phyloP scores from a whole-genome alignment of 2,329 filamentous ascomycete species.

The Pseudofabraea citricarpa region DNA sequence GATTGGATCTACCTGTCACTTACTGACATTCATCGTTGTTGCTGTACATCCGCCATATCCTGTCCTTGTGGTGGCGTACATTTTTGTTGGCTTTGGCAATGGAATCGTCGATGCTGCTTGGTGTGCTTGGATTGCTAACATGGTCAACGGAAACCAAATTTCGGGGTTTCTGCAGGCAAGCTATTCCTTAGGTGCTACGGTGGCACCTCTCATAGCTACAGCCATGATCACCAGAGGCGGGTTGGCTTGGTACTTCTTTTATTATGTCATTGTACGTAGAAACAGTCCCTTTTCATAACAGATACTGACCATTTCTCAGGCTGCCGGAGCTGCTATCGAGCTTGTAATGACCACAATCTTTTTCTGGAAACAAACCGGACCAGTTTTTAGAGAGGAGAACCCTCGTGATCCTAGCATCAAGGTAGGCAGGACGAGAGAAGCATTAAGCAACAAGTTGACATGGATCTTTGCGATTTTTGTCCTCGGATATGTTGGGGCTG shows the following conservation, averaged over 20 bases:
- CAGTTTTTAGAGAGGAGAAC: conserved; percentile 52
- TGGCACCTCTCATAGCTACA: conserved; percentile 67
- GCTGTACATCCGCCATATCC: conserved; percentile 66
- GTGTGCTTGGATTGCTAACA: conserved; percentile 62
- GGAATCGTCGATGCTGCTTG: conserved; percentile 59
- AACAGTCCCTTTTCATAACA: background rate
- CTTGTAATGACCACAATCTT: conserved; percentile 43
- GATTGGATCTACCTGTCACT: conserved; percentile 56
- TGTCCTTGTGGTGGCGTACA: conserved; percentile 58
- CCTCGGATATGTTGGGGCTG: conserved; percentile 72
- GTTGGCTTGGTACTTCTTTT: conserved; percentile 67
- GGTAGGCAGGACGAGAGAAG: conserved; percentile 21
- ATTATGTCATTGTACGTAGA: conserved; percentile 64
- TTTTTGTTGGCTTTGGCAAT: conserved; percentile 66
- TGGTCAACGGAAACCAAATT: conserved; percentile 64
- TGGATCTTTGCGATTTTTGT: conserved; percentile 74
- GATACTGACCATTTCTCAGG: conserved; percentile 23
- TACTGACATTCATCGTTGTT: conserved; percentile 61
- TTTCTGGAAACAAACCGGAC: conserved; percentile 61
- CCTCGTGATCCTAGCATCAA: conserved; percentile 28
- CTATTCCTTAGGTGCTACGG: conserved; percentile 67
- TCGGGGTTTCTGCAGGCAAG: conserved; percentile 68
- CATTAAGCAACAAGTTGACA: conserved; percentile 48
- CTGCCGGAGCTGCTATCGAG: conserved; percentile 53
- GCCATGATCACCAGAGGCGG: conserved; percentile 61